phyloP scores from a whole-genome alignment of 192 early-diverging fungal species.

The Coemansia sp. region DNA sequence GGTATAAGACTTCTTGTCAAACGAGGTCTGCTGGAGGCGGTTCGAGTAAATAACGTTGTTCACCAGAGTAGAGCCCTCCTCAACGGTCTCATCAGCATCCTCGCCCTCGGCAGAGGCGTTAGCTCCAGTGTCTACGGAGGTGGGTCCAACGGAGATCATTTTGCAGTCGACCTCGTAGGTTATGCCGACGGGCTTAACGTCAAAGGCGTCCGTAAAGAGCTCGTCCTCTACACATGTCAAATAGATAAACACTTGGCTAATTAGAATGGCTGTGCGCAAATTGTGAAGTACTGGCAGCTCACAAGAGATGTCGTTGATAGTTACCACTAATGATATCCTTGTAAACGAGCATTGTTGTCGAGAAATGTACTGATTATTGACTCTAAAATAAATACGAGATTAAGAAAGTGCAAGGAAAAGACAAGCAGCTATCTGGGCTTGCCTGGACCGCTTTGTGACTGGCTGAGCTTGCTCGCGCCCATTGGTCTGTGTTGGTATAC shows the following conservation, averaged over 20 bases:
- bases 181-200: slow-evolving; percentile 64
- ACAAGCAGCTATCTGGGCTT: neutral
- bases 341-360: slow-evolving; percentile 69
- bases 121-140: slow-evolving; percentile 88
- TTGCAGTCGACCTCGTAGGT: slow-evolving; percentile 80
- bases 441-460: neutral
- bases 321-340: slow-evolving; percentile 70
- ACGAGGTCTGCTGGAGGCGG: slow-evolving; percentile 72
- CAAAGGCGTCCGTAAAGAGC: slow-evolving; percentile 89
- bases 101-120: slow-evolving; percentile 94
- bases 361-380: slow-evolving; percentile 5
- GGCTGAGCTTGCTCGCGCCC: neutral
- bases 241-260: neutral
- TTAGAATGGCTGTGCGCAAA: neutral
- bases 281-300: neutral
- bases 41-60: slow-evolving; percentile 88
- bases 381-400: slow-evolving; percentile 10
- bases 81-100: slow-evolving; percentile 64
- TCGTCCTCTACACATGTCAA: slow-evolving; percentile 70
- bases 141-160: slow-evolving; percentile 68
- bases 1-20: slow-evolving; percentile 93
- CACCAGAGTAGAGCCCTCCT: slow-evolving; percentile 66
- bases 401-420: slow-evolving; percentile 13
- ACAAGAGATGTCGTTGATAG: slow-evolving; percentile 6
- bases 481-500: neutral